Evolutionary conservation across 1,284 basidiomycete species (phyloP).

Genomic region (Moesziomyces globuligerus): DNA sequence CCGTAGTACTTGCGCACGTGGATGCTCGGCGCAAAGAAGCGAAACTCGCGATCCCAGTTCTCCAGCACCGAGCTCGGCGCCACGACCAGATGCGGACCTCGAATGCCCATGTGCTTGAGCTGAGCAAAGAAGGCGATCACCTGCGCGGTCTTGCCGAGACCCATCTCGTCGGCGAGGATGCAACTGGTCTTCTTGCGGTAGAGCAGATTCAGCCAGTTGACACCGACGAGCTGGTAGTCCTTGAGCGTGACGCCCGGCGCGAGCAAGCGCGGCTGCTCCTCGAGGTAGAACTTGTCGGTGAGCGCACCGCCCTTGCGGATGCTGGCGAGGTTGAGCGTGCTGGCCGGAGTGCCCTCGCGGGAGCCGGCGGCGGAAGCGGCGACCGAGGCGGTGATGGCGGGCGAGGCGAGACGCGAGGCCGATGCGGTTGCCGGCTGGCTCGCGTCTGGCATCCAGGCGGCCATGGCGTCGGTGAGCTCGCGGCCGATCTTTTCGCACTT

Average conservation of each 20-base stretch:
- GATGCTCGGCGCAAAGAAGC: conserved; percentile 84
- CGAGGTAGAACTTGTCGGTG: conserved; percentile 71
- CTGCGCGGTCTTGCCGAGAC: conserved; percentile 97
- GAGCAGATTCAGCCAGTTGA: conserved; percentile 94
- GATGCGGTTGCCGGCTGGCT: no score
- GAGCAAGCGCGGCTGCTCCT: conserved; percentile 79
- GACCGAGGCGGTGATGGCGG: conserved; percentile 20
- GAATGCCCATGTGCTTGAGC: conserved; percentile 81
- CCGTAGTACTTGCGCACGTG: conserved; percentile 94
- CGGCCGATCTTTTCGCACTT: conserved; percentile 86
- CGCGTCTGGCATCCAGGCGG: conserved; percentile 75
- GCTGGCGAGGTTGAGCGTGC: conserved; percentile 49
- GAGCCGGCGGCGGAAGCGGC: conserved; percentile 29
- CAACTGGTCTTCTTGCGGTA: conserved; percentile 85
- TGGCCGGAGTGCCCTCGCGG: conserved; percentile 33
- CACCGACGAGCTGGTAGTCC: conserved; percentile 95
- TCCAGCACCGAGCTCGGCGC: conserved; percentile 92
- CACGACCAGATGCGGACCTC: conserved; percentile 87
- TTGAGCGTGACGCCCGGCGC: conserved; percentile 81
- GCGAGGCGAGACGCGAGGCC: conserved; percentile 53
- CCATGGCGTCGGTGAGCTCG: conserved; percentile 75
- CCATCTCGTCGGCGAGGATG: conserved; percentile 84
- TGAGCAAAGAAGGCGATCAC: conserved; percentile 96
- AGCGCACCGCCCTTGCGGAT: conserved; percentile 44
- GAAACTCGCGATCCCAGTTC: conserved; percentile 98